Percentiles rank a stretch among this genome's conserved stretches.
These are phyloP conservation scores for Scleromitrula shiraiana DNA, from an alignment of 2,329 filamentous ascomycete species.

Conservation along the genomic window DNA sequence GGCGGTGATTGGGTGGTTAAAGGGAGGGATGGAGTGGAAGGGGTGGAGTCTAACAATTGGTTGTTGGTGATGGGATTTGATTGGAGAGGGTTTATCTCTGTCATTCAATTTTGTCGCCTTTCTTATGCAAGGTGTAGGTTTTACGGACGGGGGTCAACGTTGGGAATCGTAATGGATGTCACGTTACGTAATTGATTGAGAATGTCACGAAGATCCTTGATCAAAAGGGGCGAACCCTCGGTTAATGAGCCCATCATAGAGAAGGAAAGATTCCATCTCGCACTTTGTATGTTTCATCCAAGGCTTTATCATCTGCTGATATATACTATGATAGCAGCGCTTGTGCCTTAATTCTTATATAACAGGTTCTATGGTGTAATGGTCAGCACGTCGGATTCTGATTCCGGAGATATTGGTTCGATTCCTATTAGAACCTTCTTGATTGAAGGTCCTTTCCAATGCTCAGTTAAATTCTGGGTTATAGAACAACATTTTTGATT, in stretches of 20 bases:
- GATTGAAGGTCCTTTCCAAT: background rate
- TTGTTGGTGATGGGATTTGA: background rate
- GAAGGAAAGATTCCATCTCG: too few relatives aligned
- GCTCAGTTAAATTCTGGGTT: background rate
- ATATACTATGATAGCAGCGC: background rate
- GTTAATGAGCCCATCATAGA: too few relatives aligned
- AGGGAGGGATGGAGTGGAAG: background rate
- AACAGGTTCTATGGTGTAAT: slow-evolving; percentile 4
- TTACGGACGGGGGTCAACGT: background rate
- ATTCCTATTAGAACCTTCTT: slow-evolving; percentile 7
- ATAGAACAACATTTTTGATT: background rate
- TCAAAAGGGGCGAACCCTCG: background rate
- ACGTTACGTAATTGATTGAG: too few relatives aligned
- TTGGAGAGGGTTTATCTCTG: background rate
- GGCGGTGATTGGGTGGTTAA: background rate
- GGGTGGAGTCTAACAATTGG: too few relatives aligned
- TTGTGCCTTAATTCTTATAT: too few relatives aligned
- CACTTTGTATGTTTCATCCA: too few relatives aligned
- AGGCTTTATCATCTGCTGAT: too few relatives aligned
- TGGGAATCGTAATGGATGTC: too few relatives aligned
- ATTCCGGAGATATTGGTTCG: slow-evolving; percentile 12
- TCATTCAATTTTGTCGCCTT: background rate
- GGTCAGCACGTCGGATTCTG: slow-evolving; percentile 11
- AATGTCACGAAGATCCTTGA: too few relatives aligned
- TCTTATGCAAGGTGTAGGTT: background rate